A percentile compares a stretch with the other conserved stretches of the same genome.
Evolutionary conservation across 495 filamentous ascomycete species (phyloP).

Genomic region (Pseudoneurospora amorphoporcata): DNA sequence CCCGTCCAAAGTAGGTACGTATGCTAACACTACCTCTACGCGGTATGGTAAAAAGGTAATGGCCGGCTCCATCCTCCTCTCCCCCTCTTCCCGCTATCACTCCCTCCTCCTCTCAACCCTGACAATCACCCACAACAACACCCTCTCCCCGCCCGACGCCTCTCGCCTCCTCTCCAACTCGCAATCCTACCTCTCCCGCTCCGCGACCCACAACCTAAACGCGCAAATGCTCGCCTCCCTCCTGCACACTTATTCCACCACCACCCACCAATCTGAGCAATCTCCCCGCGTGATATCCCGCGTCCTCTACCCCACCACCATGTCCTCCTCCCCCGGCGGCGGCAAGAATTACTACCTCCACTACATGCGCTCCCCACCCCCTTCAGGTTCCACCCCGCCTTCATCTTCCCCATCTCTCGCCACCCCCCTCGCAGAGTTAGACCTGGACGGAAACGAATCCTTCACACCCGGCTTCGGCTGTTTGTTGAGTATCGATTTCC

Average conservation of each 20-base stretch:
- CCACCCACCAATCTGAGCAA: constrained; percentile 7
- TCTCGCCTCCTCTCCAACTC: constrained; percentile 30
- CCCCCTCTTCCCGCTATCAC: constrained; percentile 26
- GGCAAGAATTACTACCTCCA: constrained; percentile 19
- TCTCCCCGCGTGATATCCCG: constrained; percentile 19
- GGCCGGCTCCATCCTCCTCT: constrained; percentile 33
- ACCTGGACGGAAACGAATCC: constrained; percentile 1
- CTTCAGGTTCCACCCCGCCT: no score
- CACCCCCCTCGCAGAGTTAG: neutral
- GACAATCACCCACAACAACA: constrained; percentile 23
- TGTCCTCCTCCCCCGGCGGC: constrained; percentile 12
- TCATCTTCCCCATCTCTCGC: neutral
- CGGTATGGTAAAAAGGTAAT: constrained; percentile 22
- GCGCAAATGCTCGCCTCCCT: constrained; percentile 25
- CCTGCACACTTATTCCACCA: constrained; percentile 17
- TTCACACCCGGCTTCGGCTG: constrained; percentile 29
- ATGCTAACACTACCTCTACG: no score
- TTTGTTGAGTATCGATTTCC: no score
- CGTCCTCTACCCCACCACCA: constrained; percentile 32
- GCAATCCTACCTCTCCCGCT: constrained; percentile 29
- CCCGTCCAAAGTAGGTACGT: neutral
- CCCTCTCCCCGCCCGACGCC: constrained; percentile 32
- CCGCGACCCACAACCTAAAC: constrained; percentile 33
- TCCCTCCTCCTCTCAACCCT: constrained; percentile 19
- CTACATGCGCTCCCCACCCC: constrained; percentile 17